Evolutionary conservation across 2,329 filamentous ascomycete species (phyloP).

Genomic region (Geoglossum cookeanum): DNA sequence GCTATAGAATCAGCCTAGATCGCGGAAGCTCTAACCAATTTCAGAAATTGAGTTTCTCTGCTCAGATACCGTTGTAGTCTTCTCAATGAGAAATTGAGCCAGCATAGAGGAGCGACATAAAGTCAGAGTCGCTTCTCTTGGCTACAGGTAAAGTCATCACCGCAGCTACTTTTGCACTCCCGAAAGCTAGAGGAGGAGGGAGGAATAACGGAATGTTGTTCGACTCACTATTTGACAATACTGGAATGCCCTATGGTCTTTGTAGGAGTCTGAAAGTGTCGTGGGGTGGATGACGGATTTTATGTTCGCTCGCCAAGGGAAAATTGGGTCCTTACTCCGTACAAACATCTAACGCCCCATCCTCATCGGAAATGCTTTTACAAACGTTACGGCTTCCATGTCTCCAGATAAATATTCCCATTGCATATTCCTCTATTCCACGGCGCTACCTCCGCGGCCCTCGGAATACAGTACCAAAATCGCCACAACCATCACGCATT

Average conservation of each 20-base stretch:
- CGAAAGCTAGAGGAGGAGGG: neutral
- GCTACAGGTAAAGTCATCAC: slow-evolving; percentile 11
- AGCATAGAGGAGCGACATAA: slow-evolving; percentile 30
- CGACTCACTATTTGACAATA: neutral
- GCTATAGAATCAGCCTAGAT: neutral
- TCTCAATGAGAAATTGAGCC: slow-evolving; percentile 35
- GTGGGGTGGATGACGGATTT: neutral
- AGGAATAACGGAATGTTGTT: neutral
- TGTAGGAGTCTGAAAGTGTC: neutral
- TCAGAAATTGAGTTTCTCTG: slow-evolving; percentile 19
- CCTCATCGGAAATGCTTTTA: neutral
- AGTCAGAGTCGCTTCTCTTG: slow-evolving; percentile 13
- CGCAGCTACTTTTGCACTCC: slow-evolving; percentile 14
- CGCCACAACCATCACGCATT: neutral
- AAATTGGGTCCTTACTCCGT: neutral
- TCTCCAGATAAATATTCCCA: neutral
- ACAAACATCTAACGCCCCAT: neutral
- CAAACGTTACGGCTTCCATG: neutral
- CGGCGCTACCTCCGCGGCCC: neutral
- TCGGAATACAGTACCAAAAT: neutral
- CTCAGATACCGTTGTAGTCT: slow-evolving; percentile 99
- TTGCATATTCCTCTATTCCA: neutral
- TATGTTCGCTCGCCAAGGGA: neutral
- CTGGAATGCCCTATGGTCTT: neutral
- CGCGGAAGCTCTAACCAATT: slow-evolving; percentile 3